phyloP scores from a whole-genome alignment of 148 eudicot species.

The Rhododendron henanense region DNA sequence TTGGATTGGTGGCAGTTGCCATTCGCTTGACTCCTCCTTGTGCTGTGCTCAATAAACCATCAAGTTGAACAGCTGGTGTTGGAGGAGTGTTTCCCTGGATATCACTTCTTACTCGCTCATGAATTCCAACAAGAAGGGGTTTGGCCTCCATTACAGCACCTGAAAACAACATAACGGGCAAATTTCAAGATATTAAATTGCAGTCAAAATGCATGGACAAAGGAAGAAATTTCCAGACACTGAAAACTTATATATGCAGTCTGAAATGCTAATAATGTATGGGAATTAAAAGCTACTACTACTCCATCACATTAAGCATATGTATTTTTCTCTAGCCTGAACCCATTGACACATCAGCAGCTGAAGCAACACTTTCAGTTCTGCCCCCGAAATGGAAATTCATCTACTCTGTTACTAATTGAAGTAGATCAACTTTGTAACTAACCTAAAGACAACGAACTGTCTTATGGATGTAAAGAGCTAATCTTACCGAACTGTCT shows the following conservation, averaged over 20 bases:
- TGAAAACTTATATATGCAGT: neutral
- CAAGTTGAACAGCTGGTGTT: conserved; percentile 29
- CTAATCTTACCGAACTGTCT: neutral
- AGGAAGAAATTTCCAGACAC: neutral
- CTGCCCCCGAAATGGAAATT: neutral
- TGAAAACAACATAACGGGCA: conserved; percentile 19
- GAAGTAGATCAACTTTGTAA: neutral
- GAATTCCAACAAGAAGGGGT: conserved; percentile 78
- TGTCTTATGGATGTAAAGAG: neutral
- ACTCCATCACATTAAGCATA: neutral
- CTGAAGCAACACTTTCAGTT: conserved; percentile 10
- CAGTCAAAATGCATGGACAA: neutral
- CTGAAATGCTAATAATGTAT: neutral
- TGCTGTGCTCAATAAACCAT: conserved; percentile 27
- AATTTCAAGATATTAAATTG: neutral
- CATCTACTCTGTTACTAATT: neutral
- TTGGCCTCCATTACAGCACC: conserved; percentile 90
- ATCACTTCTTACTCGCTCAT: conserved; percentile 95
- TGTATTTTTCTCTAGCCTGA: neutral
- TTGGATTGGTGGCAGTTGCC: conserved; percentile 54
- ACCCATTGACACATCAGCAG: neutral
- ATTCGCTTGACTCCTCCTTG: conserved; percentile 51
- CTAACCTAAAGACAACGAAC: neutral
- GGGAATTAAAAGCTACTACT: neutral
- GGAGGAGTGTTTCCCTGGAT: conserved; percentile 44